phyloP scores from a whole-genome alignment of 2,329 filamentous ascomycete species.

The Aspergillus phoenicis region DNA sequence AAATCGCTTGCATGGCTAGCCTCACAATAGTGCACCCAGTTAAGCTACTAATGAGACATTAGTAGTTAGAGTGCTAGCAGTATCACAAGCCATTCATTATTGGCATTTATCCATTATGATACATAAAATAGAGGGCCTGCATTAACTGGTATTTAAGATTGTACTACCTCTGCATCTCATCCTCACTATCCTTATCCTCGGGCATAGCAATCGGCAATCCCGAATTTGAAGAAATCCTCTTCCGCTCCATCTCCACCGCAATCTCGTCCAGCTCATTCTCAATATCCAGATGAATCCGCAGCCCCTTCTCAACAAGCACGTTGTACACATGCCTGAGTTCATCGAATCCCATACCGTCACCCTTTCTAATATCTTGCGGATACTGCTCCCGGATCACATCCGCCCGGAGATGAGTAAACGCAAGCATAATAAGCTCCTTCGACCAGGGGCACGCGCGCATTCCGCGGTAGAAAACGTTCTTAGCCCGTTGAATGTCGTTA shows the following conservation, averaged over 20 bases:
- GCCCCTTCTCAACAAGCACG: conserved; percentile 63
- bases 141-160: no score
- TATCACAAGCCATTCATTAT: no score
- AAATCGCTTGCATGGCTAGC: no score
- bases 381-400: conserved; percentile 18
- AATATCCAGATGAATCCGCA: conserved; percentile 60
- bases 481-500: conserved; percentile 46
- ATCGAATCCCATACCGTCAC: conserved; percentile 41
- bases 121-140: no score
- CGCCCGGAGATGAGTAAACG: conserved; percentile 51
- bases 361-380: conserved; percentile 4
- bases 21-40: no score
- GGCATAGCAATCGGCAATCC: conserved; percentile 32
- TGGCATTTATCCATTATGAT: no score
- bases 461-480: conserved; percentile 58
- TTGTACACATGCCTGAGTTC: conserved; percentile 59
- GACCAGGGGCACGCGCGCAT: conserved; percentile 64
- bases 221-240: conserved; percentile 6
- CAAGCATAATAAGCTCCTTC: conserved; percentile 62
- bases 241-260: conserved; percentile 23
- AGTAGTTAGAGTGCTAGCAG: no score
- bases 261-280: conserved; percentile 46
- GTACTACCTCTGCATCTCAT: conserved; percentile 15
- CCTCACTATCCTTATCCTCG: conserved; percentile 34
- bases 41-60: no score